Evolutionary conservation across 139 green algal species (phyloP).

Genomic region (Eudorina sp.): DNA sequence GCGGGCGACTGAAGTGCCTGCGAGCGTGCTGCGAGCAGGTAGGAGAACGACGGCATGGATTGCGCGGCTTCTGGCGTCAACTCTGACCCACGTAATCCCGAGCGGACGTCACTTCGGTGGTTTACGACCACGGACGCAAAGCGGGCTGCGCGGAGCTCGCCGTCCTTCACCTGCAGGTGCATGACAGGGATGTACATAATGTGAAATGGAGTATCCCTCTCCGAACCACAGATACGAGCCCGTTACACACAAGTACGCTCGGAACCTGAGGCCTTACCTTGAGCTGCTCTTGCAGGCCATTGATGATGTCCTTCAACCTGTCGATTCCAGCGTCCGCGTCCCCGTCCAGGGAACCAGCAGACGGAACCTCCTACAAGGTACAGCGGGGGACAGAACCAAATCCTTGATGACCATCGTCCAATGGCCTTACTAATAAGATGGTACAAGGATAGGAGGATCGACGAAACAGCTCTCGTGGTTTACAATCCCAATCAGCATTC

Average conservation of each 20-base stretch:
- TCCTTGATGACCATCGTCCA: too few species aligned
- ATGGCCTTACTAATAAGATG: too few species aligned
- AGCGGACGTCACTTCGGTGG: background rate
- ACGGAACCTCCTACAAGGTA: background rate
- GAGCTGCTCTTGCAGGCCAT: slow-evolving; percentile 12
- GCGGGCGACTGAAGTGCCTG: background rate
- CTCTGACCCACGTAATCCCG: background rate
- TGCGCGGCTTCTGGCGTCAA: background rate
- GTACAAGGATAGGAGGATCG: too few species aligned
- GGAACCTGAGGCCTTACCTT: background rate
- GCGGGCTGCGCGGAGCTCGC: background rate
- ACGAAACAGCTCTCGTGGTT: too few species aligned
- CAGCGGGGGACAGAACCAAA: too few species aligned
- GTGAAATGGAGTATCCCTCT: too few species aligned
- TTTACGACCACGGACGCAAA: background rate
- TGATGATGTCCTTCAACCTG: background rate
- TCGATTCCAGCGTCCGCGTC: background rate
- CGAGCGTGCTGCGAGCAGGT: background rate
- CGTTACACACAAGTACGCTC: background rate
- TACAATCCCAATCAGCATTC: too few species aligned
- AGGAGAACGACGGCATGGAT: background rate
- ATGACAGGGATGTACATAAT: background rate
- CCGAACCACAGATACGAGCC: background rate
- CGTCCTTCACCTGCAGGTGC: slow-evolving; percentile 29
- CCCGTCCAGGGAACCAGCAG: background rate